Base-by-base conservation (phyloP, 805 yeast genomes). In the Ogataea corticis region DNA sequence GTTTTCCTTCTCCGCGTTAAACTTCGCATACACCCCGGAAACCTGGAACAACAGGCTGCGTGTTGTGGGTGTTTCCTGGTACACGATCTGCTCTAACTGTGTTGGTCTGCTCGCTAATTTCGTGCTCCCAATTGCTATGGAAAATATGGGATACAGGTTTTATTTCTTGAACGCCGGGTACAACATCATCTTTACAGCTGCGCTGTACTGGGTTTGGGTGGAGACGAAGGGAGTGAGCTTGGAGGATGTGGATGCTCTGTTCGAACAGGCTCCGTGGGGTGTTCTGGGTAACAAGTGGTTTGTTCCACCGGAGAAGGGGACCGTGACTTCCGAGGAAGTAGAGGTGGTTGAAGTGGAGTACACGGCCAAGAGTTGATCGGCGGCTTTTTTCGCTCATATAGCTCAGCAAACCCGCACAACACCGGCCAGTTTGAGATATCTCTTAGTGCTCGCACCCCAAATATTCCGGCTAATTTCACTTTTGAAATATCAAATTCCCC, bases 11-110 rank as follows among this genome's bases (percentile, higher is more conserved):
- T 72, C 73, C 46, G 79, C 79, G 41, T 64, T 75, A 44, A 76
- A 78, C 41, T 69, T 59, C 55, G 54, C 73, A 36, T 76, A 76
- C 56, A 54, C 70, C 41, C 72, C 80, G 33, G 81, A 74, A 58
- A 63, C 63, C 29, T 49, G 63, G 40, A 65, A 73, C 38, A 64
- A 54, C 23, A 45, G 44, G 34, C n/a, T 43, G 7, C 48, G 63
- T 39, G 52, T 55, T 13, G 52, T 45, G n/a, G 64, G 64, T 10
- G 44, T 48, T 29, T 44, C 55, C 2, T 17, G 52, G 36, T 48
- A 40, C 34, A 29, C 27, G 18, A 21, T 51, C 17, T 38, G 48
- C 28, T 42, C 49, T 25, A 34, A 41, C 34, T 50, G 42, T 11
- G 45, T 45, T 44, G 62, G 58, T 41, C 52, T 67, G 49, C 61